Percentiles rank a stretch among this genome's conserved stretches.
Conservation (phyloP, 768 basidiomycete species). For the Psilocybe sp. region DNA sequence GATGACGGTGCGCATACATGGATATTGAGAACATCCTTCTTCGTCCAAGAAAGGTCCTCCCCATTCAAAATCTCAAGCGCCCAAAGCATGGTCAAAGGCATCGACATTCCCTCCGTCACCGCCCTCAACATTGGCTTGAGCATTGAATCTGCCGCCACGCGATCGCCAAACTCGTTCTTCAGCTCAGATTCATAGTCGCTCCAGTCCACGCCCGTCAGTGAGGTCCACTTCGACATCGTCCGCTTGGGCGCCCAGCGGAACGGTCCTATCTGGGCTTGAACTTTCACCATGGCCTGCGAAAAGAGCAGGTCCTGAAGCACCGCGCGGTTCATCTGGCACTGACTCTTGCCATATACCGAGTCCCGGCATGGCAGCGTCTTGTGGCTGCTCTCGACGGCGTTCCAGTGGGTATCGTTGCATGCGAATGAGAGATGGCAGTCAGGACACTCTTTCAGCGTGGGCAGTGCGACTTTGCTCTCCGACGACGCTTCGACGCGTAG, state of each 20-base stretch:
- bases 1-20: conserved; percentile 19
- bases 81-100: conserved; percentile 31
- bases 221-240: conserved; percentile 19
- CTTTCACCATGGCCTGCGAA: conserved; percentile 11
- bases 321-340: conserved; percentile 26
- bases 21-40: conserved; percentile 25
- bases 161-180: neutral
- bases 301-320: conserved; percentile 20
- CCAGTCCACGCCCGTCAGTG: conserved; percentile 24
- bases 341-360: conserved; percentile 22
- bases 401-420: conserved; percentile 26
- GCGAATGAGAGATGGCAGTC: conserved; percentile 25
- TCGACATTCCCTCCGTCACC: conserved; percentile 24
- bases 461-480: neutral
- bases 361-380: conserved; percentile 15
- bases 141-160: conserved; percentile 17
- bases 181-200: conserved; percentile 20
- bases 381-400: conserved; percentile 16
- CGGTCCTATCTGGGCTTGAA: conserved; percentile 10
- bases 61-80: conserved; percentile 27
- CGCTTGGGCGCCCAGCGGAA: conserved; percentile 30
- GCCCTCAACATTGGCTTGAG: conserved; percentile 25
- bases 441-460: conserved; percentile 19
- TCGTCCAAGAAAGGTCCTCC: conserved; percentile 24
- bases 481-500: conserved; percentile 19